Evolutionary conservation across 2,329 filamentous ascomycete species (phyloP), one percentile per base, ranked within the genome.

Genomic region (Stachybotrys chlorohalonatus): DNA sequence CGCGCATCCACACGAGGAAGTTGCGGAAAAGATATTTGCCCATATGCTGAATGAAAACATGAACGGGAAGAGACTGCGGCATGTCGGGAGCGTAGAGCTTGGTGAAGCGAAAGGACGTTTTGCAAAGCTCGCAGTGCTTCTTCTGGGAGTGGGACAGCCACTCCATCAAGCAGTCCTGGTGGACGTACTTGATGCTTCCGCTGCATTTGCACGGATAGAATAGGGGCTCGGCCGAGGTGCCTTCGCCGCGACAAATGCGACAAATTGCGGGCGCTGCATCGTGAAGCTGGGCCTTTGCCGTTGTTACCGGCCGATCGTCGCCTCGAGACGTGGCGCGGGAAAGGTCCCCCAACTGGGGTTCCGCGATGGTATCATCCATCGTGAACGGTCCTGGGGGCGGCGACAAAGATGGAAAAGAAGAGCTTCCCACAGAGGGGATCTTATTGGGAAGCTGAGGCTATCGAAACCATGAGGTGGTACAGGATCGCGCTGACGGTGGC

Each of bases 131-230:
- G 78, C 95, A 99, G 76, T 99, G 89, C 72, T 97, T 97, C 82
- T 99, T 99, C 70, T 99, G 92, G 1, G 94, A 97, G 71, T 99
- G 95, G 52, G 91, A 93, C 24, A 99, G 79, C 94, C 94, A 99
- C 73, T 97, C 92, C 87, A 99, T 96, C 72, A 99, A 75, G 70
- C 94, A 99, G 69, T 95, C 89, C 72, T 99, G 94, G 70, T 99
- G 94, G 58, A 99, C 94, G 66, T 88, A 96, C 75, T 96, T 96
- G 75, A 99, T 99, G 73, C 93, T 97, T 55, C 94, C 94, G 67
- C 90, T 96, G 76, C 94, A 99, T 77, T 96, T 96, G 85, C 94
- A 99, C 6, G 94, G 94, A 68, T 95, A 94, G 76, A 96, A 99
- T 46, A 99, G 81, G 56, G 90, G 91, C 67, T 97, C 94, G 5